Conservation (phyloP, 139 green algal genomes). For the Tetratostichococcus sp. region DNA sequence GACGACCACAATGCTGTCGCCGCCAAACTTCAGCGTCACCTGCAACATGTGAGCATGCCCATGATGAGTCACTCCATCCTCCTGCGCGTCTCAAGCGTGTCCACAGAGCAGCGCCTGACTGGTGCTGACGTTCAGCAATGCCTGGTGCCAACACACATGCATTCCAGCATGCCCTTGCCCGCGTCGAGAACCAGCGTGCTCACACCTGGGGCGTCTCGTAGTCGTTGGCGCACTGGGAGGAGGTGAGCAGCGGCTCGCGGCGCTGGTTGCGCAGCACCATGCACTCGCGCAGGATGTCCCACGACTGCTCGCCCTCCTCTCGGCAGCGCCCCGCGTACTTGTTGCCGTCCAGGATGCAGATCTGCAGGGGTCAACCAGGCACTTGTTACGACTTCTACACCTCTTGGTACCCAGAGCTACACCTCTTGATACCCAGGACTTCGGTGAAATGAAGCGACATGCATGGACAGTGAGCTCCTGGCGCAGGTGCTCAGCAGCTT, state of each 20-base stretch:
- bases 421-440: too few species aligned
- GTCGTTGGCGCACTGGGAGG: constrained; percentile 5
- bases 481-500: too few species aligned
- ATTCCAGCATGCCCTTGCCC: too few species aligned
- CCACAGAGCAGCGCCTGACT: too few species aligned
- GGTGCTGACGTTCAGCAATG: too few species aligned
- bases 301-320: constrained; percentile 21
- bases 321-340: constrained; percentile 20
- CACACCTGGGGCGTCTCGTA: constrained; percentile 1
- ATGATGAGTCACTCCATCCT: background rate
- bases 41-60: background rate
- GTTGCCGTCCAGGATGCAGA: constrained; percentile 29
- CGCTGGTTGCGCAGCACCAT: constrained; percentile 28
- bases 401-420: too few species aligned
- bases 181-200: too few species aligned
- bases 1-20: background rate
- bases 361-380: background rate
- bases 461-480: too few species aligned
- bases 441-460: too few species aligned
- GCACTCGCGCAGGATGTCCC: constrained; percentile 26
- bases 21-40: background rate
- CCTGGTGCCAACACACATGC: too few species aligned
- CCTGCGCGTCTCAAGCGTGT: too few species aligned
- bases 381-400: too few species aligned
- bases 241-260: constrained; percentile 22